phyloP scores from a whole-genome alignment of 1,139 yeast species.

The Candida sojae region DNA sequence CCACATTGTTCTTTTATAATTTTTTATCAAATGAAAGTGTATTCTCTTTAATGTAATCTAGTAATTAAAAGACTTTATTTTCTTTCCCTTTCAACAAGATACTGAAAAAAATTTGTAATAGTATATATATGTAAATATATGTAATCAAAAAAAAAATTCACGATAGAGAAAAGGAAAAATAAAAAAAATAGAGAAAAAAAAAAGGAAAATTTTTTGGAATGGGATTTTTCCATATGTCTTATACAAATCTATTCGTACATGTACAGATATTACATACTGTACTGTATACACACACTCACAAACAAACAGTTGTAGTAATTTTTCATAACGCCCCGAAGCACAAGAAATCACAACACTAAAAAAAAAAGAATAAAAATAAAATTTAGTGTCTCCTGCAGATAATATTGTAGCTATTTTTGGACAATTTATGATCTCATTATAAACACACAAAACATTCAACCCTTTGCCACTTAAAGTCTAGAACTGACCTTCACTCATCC shows the following conservation, averaged over 20 bases:
- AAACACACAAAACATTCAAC: not conserved
- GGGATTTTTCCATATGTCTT: not conserved
- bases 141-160: not conserved
- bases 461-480: not conserved
- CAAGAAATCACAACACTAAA: not conserved
- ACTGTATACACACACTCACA: no score
- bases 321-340: not conserved
- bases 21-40: not conserved
- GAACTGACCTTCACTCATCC: no score
- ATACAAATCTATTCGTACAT: not conserved
- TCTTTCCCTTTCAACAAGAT: not conserved
- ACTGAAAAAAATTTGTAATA: not conserved
- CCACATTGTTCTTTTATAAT: constrained; percentile 2
- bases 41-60: not conserved
- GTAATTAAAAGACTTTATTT: not conserved
- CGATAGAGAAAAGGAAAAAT: not conserved
- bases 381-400: constrained; percentile 1
- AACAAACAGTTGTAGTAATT: not conserved
- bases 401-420: constrained; percentile 3
- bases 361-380: not conserved
- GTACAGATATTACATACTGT: no score
- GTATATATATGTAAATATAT: not conserved
- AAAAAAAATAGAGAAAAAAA: not conserved
- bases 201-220: constrained; percentile 4
- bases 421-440: not conserved